Conservation (phyloP, 805 yeast genomes). For the Helenozyma rhizophorensis region DNA sequence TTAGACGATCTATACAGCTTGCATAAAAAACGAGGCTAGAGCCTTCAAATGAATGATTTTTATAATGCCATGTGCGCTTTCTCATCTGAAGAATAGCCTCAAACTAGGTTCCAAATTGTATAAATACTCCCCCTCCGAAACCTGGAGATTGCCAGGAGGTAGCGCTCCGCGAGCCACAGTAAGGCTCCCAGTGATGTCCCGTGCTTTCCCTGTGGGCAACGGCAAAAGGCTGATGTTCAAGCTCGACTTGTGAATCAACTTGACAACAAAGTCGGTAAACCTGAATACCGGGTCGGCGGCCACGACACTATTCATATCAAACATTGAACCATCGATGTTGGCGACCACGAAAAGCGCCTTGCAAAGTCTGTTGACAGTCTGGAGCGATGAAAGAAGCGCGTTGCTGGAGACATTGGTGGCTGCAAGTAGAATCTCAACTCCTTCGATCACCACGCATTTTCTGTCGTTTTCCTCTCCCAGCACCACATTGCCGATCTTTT, state of each 20-base stretch:
- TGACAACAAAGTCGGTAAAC: slow-evolving; percentile 44
- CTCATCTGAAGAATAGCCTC: slow-evolving; percentile 42
- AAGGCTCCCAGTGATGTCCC: slow-evolving; percentile 73
- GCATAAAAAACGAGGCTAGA: slow-evolving; percentile 26
- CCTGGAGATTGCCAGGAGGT: slow-evolving; percentile 19
- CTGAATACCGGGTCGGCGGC: slow-evolving; percentile 34
- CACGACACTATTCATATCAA: slow-evolving; percentile 22
- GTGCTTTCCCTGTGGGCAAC: slow-evolving; percentile 74
- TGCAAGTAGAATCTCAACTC: slow-evolving; percentile 43
- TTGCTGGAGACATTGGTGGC: slow-evolving; percentile 36
- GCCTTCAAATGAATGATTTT: too few species aligned
- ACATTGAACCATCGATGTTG: slow-evolving; percentile 33
- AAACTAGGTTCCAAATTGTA: slow-evolving; percentile 52
- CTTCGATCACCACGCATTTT: slow-evolving; percentile 39
- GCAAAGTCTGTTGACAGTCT: slow-evolving; percentile 27
- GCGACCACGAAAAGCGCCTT: slow-evolving; percentile 32
- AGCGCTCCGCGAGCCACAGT: slow-evolving; percentile 55
- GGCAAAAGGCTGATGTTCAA: slow-evolving; percentile 59
- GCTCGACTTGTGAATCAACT: slow-evolving; percentile 47
- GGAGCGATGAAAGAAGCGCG: slow-evolving; percentile 29
- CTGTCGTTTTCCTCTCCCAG: slow-evolving; percentile 4
- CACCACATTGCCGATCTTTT: slow-evolving; percentile 9
- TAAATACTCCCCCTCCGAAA: slow-evolving; percentile 60
- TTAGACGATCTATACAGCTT: slow-evolving; percentile 67
- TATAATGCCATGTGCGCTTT: too few species aligned